A percentile compares a stretch with the other conserved stretches of the same genome.
Evolutionary conservation across 192 early-diverging fungal species (phyloP).

Genomic region (Oehlia diaphana): DNA sequence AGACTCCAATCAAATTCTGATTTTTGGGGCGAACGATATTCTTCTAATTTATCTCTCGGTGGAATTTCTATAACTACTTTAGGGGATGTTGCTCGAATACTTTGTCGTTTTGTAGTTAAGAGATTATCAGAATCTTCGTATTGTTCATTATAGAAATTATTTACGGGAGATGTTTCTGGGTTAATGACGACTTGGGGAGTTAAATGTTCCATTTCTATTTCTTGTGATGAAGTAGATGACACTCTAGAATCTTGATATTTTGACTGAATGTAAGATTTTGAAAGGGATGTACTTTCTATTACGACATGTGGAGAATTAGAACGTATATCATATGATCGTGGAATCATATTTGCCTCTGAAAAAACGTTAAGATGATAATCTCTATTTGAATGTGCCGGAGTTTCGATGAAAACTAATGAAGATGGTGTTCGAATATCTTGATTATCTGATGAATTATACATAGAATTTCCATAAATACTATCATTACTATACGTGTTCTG

Average conservation of each 20-base stretch:
- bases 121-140: not conserved
- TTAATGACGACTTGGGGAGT: not conserved
- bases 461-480: not conserved
- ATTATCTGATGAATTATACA: not conserved
- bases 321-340: not conserved
- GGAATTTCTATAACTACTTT: constrained; percentile 23
- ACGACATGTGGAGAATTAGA: not conserved
- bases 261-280: not conserved
- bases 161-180: not conserved
- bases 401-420: not conserved
- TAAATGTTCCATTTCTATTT: not conserved
- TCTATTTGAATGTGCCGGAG: not conserved
- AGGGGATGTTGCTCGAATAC: not conserved
- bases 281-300: not conserved
- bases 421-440: not conserved
- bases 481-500: not conserved
- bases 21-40: constrained; percentile 8
- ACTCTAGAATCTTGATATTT: not conserved
- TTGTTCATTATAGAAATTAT: not conserved
- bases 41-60: not conserved
- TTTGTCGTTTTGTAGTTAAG: not conserved
- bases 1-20: not conserved
- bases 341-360: not conserved
- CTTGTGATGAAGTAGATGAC: not conserved
- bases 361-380: not conserved